Conservation (phyloP, 1,284 basidiomycete species). For the Cerrena zonata region DNA sequence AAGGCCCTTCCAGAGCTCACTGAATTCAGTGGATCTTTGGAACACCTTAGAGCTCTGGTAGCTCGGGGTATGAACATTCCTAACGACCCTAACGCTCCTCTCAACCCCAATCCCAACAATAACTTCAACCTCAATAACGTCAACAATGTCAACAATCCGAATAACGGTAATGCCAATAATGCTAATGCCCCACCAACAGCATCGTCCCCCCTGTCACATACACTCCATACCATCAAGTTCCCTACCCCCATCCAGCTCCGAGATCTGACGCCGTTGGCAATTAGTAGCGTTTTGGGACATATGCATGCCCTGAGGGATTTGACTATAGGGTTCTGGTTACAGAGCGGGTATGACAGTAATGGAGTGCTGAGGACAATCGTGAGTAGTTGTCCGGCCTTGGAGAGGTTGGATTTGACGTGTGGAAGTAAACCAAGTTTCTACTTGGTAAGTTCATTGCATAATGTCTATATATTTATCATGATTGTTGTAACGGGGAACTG, state of each 20-base stretch:
- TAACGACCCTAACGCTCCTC: neutral
- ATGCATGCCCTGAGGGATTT: slow-evolving; percentile 51
- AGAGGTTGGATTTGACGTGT: slow-evolving; percentile 57
- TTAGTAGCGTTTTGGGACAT: slow-evolving; percentile 50
- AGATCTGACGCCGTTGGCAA: slow-evolving; percentile 55
- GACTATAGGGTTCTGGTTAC: slow-evolving; percentile 58
- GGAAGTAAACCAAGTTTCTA: slow-evolving; percentile 65
- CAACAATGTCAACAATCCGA: slow-evolving; percentile 6
- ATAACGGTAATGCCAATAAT: neutral
- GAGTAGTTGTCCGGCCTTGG: slow-evolving; percentile 55
- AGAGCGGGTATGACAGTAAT: slow-evolving; percentile 67
- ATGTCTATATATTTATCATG: neutral
- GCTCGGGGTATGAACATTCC: slow-evolving; percentile 13
- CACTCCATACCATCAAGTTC: slow-evolving; percentile 43
- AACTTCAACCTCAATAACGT: slow-evolving; percentile 11
- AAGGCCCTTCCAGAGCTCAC: slow-evolving; percentile 45
- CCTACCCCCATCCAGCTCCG: slow-evolving; percentile 62
- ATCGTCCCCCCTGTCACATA: slow-evolving; percentile 33
- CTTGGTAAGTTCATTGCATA: slow-evolving; percentile 40
- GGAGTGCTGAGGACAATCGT: slow-evolving; percentile 60
- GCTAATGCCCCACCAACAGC: slow-evolving; percentile 26
- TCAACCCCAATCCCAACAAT: too few species aligned
- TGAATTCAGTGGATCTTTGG: slow-evolving; percentile 55
- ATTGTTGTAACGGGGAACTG: slow-evolving; percentile 5
- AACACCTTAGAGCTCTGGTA: slow-evolving; percentile 52